These are phyloP conservation scores for Solanum rostratum DNA, from an alignment of 257 asterid species.

Conservation along the genomic window DNA sequence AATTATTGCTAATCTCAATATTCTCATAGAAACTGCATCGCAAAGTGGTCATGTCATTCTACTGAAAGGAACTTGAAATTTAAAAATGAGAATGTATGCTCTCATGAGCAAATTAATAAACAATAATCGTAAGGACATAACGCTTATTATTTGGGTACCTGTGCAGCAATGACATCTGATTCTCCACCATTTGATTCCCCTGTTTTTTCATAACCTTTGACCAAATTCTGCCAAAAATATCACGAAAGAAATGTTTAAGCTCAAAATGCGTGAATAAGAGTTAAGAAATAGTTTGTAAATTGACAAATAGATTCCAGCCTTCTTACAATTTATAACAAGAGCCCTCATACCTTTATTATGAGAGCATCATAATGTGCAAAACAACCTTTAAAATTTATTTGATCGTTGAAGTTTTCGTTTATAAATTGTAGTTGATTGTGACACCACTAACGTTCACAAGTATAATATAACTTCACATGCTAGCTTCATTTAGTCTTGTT, in stretches of 20 bases:
- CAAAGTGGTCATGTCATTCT: neutral
- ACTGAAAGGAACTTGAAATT: neutral
- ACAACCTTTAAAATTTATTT: neutral
- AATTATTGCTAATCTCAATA: neutral
- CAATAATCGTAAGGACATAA: neutral
- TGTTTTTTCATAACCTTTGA: slow-evolving; percentile 39
- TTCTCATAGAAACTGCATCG: neutral
- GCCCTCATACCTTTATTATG: neutral
- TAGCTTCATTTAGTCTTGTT: neutral
- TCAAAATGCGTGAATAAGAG: neutral
- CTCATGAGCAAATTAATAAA: neutral
- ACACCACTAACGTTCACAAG: neutral
- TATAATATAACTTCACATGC: neutral
- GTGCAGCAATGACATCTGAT: slow-evolving; percentile 51
- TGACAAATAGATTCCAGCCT: neutral
- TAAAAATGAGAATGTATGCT: neutral
- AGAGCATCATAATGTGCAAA: neutral
- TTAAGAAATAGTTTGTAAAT: neutral
- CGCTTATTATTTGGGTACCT: slow-evolving; percentile 25
- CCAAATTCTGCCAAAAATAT: slow-evolving; percentile 30
- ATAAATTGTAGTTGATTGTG: neutral
- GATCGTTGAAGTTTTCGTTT: neutral
- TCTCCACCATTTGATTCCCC: slow-evolving; percentile 43
- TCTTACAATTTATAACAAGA: neutral
- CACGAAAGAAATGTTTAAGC: neutral